Percentiles rank a stretch among this genome's conserved stretches.
phyloP scores from a whole-genome alignment of 2,329 filamentous ascomycete genomes.

The Apiospora hydei region DNA sequence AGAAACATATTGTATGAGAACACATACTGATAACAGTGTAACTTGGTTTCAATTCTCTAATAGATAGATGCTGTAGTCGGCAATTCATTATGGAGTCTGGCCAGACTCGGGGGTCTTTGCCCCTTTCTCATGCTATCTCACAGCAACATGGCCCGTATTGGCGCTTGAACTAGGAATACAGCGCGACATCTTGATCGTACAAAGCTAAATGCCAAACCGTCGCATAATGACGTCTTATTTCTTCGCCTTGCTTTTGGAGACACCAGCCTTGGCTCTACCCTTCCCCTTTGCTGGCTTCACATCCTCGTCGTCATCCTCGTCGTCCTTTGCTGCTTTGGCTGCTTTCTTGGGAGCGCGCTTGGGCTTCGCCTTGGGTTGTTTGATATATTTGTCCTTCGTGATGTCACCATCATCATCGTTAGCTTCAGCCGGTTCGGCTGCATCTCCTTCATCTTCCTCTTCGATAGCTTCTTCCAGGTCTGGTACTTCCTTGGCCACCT shows the following conservation, averaged over 20 bases:
- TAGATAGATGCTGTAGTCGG: conserved; percentile 6
- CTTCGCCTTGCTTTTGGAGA: conserved; percentile 40
- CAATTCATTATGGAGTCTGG: background rate
- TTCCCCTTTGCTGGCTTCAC: conserved; percentile 55
- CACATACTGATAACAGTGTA: background rate
- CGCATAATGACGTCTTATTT: conserved; percentile 34
- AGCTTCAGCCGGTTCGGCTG: conserved; percentile 62
- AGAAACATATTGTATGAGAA: background rate
- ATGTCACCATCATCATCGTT: conserved; percentile 80
- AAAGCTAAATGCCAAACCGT: background rate
- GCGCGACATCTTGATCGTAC: background rate
- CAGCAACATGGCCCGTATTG: background rate
- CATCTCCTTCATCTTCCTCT: conserved; percentile 81
- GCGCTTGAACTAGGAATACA: background rate
- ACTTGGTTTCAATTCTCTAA: background rate
- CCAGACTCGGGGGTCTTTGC: background rate
- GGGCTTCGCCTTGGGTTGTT: conserved; percentile 78
- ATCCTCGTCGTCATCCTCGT: conserved; percentile 48
- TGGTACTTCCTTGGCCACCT: conserved; percentile 76
- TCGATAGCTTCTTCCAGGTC: conserved; percentile 97
- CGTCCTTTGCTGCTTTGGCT: conserved; percentile 47
- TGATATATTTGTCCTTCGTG: conserved; percentile 96
- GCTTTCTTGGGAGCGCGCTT: conserved; percentile 53
- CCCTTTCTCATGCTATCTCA: background rate
- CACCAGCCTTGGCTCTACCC: conserved; percentile 44